Evolutionary conservation across 2,329 filamentous ascomycete genomes (phyloP).

Genomic region (Colletotrichum sp.): DNA sequence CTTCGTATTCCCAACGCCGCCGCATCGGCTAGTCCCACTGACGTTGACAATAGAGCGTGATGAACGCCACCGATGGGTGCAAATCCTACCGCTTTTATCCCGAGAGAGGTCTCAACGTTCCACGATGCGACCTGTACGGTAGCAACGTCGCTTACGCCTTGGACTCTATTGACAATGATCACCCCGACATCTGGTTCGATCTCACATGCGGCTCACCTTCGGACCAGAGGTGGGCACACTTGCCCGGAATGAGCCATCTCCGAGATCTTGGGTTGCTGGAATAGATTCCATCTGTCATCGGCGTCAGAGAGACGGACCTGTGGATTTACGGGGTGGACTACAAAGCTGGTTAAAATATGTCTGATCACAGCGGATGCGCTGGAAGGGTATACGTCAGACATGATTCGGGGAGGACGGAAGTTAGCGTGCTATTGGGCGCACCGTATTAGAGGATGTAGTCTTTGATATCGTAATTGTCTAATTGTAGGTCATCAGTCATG

Average conservation of each 20-base stretch:
- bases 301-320: not conserved
- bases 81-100: slow-evolving; percentile 40
- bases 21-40: not conserved
- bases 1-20: not conserved
- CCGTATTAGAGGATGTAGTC: not conserved
- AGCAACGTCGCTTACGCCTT: slow-evolving; percentile 33
- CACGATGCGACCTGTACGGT: slow-evolving; percentile 42
- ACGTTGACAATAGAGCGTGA: slow-evolving; percentile 29
- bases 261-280: slow-evolving; percentile 4
- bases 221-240: slow-evolving; percentile 25
- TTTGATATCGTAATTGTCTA: not conserved
- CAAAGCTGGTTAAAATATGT: not conserved
- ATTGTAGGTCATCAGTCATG: not conserved
- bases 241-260: slow-evolving; percentile 14
- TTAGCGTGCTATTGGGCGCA: not conserved
- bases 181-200: slow-evolving; percentile 39
- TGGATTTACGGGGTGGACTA: not conserved
- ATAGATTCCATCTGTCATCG: not conserved
- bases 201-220: slow-evolving; percentile 39
- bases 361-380: not conserved
- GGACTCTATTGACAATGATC: slow-evolving; percentile 30
- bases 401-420: not conserved
- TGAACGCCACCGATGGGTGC: slow-evolving; percentile 35
- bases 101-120: slow-evolving; percentile 30
- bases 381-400: not conserved